Evolutionary conservation across 345 rosid species (phyloP), one percentile per base, ranked within the genome.

Genomic region (Euphorbia pulcherrima): DNA sequence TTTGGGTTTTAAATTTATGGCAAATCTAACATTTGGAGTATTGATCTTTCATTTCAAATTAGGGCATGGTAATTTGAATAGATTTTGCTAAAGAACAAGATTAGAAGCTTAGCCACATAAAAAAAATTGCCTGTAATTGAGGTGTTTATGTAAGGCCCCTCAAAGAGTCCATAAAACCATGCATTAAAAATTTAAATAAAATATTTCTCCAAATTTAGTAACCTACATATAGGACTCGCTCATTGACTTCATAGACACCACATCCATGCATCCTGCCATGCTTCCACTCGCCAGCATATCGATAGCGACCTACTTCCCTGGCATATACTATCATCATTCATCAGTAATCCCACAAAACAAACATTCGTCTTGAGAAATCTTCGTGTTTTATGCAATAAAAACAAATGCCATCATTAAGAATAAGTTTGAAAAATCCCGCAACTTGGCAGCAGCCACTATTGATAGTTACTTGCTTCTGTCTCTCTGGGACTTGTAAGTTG

Each of bases 201-300:
- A 21, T 20, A 61, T 39, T 61, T 29, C n/a, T 37, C n/a, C 21
- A 62, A 71, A 70, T 58, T 57, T 44, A 28, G 67, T 68, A 44
- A 83, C 97, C 67, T 80, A 92, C 98, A 77, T 74, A 78, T 30
- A 84, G 40, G 56, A 65, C 30, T 23, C 86, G 85, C 70, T 90
- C 98, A 30, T 92, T 90, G 79, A 92, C 84, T 82, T 86, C 91
- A 72, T 92, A 92, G 39, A 88, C 80, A 75, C 95, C 98, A 75
- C 97, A 92, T 20, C 97, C 97, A 80, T 92, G 98, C 92, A 92
- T 83, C 79, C 92, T 84, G 40, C 95, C 88, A 68, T 85, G 98
- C 91, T 90, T 92, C 98, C 97, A 92, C 73, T 92, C 86, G 62
- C 98, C 97, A 80, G 95, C 92, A 79, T 92, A 92, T 55, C 98